These are phyloP conservation scores for Penicillium herquei DNA, from an alignment of 495 filamentous ascomycete genomes.

Conservation along the genomic window DNA sequence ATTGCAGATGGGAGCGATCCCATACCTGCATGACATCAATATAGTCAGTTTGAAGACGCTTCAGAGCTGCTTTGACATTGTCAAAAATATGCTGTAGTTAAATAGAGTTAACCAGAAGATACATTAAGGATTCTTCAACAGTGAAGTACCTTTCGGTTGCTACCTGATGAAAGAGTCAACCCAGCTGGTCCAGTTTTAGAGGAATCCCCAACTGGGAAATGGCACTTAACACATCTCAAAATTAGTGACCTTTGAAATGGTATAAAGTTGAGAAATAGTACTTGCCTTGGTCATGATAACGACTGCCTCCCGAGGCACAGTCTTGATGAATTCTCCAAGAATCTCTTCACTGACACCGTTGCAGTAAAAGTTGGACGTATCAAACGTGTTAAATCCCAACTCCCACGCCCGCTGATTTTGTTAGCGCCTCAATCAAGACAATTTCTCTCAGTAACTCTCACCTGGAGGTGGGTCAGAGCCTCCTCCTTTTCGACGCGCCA, in stretches of 20 bases:
- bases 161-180: not conserved
- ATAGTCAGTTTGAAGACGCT: conserved; percentile 57
- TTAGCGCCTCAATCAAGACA: too few species aligned
- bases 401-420: too few species aligned
- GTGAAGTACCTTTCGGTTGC: conserved; percentile 13
- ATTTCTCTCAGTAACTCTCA: too few species aligned
- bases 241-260: too few species aligned
- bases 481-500: too few species aligned
- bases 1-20: too few species aligned
- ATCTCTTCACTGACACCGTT: conserved; percentile 65
- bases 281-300: conserved; percentile 62
- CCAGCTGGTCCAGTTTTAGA: conserved; percentile 35
- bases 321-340: conserved; percentile 66
- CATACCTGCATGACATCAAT: conserved; percentile 57
- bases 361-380: conserved; percentile 56
- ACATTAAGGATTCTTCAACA: conserved; percentile 35
- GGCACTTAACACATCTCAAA: too few species aligned
- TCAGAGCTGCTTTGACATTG: conserved; percentile 57
- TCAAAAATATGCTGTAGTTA: conserved; percentile 54
- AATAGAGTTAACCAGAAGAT: too few species aligned
- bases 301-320: conserved; percentile 67
- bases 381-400: conserved; percentile 40
- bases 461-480: too few species aligned
- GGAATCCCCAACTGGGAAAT: conserved; percentile 26
- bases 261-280: too few species aligned